These are phyloP conservation scores for Trichoderma atroviride DNA, from an alignment of 2,329 filamentous ascomycete species.

Conservation along the genomic window DNA sequence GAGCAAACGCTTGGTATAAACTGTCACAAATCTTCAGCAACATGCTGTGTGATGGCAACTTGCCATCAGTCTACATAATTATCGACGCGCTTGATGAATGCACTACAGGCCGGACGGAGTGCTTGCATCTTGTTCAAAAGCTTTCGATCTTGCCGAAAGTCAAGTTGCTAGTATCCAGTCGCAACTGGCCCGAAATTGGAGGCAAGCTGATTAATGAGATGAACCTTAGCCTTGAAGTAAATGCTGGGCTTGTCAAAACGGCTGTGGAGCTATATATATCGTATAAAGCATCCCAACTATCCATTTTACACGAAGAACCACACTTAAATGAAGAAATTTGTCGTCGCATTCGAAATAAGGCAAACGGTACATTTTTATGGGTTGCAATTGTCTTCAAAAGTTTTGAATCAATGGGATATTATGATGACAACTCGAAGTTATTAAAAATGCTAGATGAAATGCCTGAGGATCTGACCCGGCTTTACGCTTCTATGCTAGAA, in stretches of 20 bases:
- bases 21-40: conserved; percentile 43
- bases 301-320: too few species aligned
- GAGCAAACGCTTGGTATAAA: conserved; percentile 41
- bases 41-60: conserved; percentile 43
- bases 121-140: conserved; percentile 42
- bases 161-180: conserved; percentile 17
- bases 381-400: not conserved
- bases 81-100: conserved; percentile 53
- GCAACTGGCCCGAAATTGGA: not conserved
- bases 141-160: conserved; percentile 23
- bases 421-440: too few species aligned
- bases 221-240: not conserved
- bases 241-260: not conserved
- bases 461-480: not conserved
- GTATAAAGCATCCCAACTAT: not conserved
- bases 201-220: conserved; percentile 27
- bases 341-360: not conserved
- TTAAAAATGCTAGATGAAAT: not conserved
- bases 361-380: not conserved
- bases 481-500: not conserved
- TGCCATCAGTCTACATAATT: conserved; percentile 40
- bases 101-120: conserved; percentile 35
- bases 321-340: too few species aligned
- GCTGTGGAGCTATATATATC: not conserved
- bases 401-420: not conserved